Percentiles rank a stretch among this genome's conserved stretches.
These are phyloP conservation scores for Tieghemostelium lacteum DNA, from an alignment of 78 protist species.

Conservation along the genomic window DNA sequence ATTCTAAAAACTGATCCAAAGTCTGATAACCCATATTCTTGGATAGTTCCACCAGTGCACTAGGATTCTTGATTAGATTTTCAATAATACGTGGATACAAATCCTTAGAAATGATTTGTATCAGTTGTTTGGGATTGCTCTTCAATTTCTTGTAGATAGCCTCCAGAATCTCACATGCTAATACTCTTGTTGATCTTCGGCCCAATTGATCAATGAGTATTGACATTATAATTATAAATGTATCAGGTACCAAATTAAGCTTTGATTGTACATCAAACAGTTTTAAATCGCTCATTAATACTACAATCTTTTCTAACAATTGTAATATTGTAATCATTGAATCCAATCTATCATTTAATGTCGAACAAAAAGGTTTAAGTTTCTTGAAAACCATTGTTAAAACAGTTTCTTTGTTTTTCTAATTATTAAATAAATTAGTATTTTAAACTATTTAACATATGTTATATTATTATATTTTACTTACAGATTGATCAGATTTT, in stretches of 20 bases:
- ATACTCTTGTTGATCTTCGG: background rate
- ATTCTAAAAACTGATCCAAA: background rate
- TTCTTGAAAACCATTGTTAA: background rate
- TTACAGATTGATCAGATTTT: background rate
- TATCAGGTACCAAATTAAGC: background rate
- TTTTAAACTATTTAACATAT: background rate
- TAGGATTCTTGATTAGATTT: background rate
- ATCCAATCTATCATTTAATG: background rate
- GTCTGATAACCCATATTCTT: background rate
- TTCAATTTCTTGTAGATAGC: background rate
- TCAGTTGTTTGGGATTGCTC: slow-evolving; percentile 19
- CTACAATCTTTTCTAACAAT: slow-evolving; percentile 25
- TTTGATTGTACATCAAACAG: background rate
- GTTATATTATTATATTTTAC: background rate
- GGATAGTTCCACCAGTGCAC: background rate
- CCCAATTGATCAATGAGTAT: slow-evolving; percentile 38
- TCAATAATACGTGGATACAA: slow-evolving; percentile 21
- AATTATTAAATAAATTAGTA: background rate
- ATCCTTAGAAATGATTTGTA: background rate
- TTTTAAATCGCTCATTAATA: background rate
- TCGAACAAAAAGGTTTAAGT: slow-evolving; percentile 14
- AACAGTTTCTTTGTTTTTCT: background rate
- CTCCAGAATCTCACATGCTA: slow-evolving; percentile 1
- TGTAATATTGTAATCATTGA: slow-evolving; percentile 7
- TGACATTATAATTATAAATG: slow-evolving; percentile 12